Conservation (phyloP, 805 yeast species). For the Pichia membranifaciens region DNA sequence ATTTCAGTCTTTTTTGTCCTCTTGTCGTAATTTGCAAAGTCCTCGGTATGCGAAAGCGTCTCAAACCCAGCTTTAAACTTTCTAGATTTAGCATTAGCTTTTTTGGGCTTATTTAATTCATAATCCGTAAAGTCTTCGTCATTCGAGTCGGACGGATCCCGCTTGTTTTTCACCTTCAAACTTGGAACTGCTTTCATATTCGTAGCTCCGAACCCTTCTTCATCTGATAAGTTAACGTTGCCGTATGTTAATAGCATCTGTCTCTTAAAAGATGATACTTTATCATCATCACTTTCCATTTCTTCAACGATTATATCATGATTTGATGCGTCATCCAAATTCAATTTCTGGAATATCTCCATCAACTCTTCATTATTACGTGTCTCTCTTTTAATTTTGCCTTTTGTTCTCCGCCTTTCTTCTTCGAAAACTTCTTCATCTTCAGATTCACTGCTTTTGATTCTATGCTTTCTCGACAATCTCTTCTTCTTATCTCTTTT, state of each 20-base stretch:
- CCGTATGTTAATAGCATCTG: conserved; percentile 2
- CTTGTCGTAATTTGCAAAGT: too few species aligned
- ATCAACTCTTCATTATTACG: neutral
- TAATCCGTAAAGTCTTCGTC: conserved; percentile 12
- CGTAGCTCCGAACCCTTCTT: too few species aligned
- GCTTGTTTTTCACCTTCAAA: neutral
- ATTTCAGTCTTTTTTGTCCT: too few species aligned
- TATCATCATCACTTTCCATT: neutral
- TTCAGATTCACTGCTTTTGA: neutral
- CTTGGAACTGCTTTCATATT: too few species aligned
- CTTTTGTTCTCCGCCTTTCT: neutral
- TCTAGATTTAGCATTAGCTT: too few species aligned
- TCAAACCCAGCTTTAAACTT: too few species aligned
- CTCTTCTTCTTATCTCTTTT: neutral
- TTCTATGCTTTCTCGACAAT: neutral
- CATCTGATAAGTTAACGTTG: too few species aligned
- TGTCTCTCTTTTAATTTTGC: neutral
- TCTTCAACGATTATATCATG: conserved; percentile 2
- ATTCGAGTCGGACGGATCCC: neutral
- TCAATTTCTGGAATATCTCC: neutral
- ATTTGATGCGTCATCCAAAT: neutral
- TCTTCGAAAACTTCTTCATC: neutral
- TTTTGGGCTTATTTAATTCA: too few species aligned
- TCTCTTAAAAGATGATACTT: neutral
- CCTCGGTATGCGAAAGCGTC: too few species aligned